phyloP scores from a whole-genome alignment of 1,139 yeast genomes.

The Trichomonascaceae sp. region DNA sequence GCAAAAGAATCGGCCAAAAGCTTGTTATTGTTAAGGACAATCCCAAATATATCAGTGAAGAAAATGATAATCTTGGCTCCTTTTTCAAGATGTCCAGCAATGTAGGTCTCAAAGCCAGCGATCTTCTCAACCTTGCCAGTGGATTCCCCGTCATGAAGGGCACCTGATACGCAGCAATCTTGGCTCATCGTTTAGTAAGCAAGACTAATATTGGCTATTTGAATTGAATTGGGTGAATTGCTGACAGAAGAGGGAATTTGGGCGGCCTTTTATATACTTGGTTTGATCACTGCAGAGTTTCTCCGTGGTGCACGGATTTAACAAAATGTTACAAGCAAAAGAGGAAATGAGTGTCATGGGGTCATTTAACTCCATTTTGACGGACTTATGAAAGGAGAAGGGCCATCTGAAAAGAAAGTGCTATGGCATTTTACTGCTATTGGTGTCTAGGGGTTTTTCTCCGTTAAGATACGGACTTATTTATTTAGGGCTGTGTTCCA shows the following conservation, averaged over 20 bases:
- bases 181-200: background rate
- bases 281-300: background rate
- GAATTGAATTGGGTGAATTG: background rate
- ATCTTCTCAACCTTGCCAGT: conserved; percentile 40
- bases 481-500: background rate
- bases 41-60: conserved; percentile 65
- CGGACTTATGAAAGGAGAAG: background rate
- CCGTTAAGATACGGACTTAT: background rate
- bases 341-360: background rate
- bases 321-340: background rate
- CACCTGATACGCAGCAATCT: conserved; percentile 22
- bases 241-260: background rate
- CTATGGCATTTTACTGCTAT: background rate
- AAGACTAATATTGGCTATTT: background rate
- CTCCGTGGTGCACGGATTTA: background rate
- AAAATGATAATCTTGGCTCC: conserved; percentile 49
- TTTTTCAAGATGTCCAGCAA: conserved; percentile 45
- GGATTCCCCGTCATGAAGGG: conserved; percentile 28
- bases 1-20: conserved; percentile 71
- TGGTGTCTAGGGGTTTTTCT: background rate
- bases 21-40: conserved; percentile 47
- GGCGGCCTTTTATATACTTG: background rate
- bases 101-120: conserved; percentile 50
- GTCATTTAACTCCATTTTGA: background rate
- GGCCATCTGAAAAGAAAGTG: background rate